These are phyloP conservation scores for Cicer chorassanicum DNA, from an alignment of 306 rosid species.

Conservation along the genomic window DNA sequence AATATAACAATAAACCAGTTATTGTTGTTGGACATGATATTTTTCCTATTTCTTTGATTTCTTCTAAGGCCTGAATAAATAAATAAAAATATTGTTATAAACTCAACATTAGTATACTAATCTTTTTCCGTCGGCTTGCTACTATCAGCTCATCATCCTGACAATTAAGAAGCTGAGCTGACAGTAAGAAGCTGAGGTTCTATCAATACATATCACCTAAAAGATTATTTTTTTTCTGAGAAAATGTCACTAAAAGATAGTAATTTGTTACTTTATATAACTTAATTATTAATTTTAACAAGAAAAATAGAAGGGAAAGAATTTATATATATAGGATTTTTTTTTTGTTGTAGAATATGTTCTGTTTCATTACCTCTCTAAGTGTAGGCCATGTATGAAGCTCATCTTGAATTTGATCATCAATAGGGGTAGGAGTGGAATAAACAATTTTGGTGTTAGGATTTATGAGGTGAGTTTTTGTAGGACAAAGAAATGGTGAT, in stretches of 20 bases:
- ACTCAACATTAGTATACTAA: not conserved
- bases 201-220: too few species aligned
- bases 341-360: not conserved
- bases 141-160: too few species aligned
- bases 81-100: conserved; percentile 17
- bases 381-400: conserved; percentile 82
- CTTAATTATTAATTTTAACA: conserved; percentile 19
- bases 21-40: conserved; percentile 82
- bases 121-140: not conserved
- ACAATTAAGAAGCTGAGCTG: too few species aligned
- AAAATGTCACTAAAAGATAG: conserved; percentile 26
- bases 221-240: too few species aligned
- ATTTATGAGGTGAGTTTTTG: conserved; percentile 55
- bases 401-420: conserved; percentile 51
- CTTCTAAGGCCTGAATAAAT: conserved; percentile 69
- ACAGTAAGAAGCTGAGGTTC: too few species aligned
- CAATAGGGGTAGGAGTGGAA: conserved; percentile 41
- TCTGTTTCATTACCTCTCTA: conserved; percentile 66
- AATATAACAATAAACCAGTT: conserved; percentile 76
- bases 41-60: conserved; percentile 83
- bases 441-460: conserved; percentile 46
- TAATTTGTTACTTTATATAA: conserved; percentile 12
- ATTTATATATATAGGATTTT: too few species aligned
- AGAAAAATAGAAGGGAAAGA: not conserved
- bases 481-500: conserved; percentile 61